Base-by-base conservation (phyloP, 345 rosid species). In the Barbarea vulgaris region DNA sequence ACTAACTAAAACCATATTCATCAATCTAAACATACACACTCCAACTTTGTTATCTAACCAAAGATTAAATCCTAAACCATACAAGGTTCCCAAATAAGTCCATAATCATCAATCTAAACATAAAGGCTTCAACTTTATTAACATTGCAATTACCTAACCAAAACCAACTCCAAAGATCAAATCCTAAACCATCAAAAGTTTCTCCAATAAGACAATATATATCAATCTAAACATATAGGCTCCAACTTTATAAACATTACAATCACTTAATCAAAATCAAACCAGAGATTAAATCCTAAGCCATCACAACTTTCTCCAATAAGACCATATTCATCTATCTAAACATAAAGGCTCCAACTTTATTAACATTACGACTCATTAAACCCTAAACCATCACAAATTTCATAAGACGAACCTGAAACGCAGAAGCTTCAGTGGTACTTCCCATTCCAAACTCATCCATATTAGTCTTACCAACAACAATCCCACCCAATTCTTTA, bases 401-500 rank as follows among this genome's bases (percentile, higher is more conserved):
- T 46, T 14, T 64, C 9, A 46, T 13, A 34, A 22, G 22, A n/a
- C 51, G 17, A 75, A 93, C 98, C 96, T 93, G 86, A 80, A 81
- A 93, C 15, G 88, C 91, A 64, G 98, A 93, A 60, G 83, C 85
- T 83, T 93, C 96, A 30, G 98, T 93, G 11, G 93, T 83, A 71
- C 96, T 91, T 17, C 97, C 97, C 98, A 91, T 93, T 12, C 98
- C 98, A 44, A 93, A 93, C 76, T 93, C 97, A 80, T 91, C 98
- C 86, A 93, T 60, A 82, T 93, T 93, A 34, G 98, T 89, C 85
- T 93, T 93, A 3, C 98, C 98, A 42, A 89, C 84, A 44, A 93
- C 87, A 80, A 91, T 87, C 36, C 86, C 97, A 15, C 93, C 97
- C 60, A 75, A 56, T 15, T 85, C 91, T 81, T 84, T 89, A 58